Conservation (phyloP, 805 yeast genomes). For the Metschnikowia kunwiensis region DNA sequence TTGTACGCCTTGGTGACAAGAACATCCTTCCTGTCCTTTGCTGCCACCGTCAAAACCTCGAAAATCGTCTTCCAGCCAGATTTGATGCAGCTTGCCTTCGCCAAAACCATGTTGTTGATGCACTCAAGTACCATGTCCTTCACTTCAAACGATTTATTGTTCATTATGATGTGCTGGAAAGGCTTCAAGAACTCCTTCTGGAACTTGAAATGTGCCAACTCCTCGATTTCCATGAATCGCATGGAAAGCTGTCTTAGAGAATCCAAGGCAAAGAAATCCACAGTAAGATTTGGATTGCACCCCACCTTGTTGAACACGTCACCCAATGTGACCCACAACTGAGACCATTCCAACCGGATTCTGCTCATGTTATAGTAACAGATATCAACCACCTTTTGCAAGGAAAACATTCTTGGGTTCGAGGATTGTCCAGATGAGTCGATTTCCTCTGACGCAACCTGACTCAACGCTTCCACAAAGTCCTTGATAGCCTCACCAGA, state of each 20-base stretch:
- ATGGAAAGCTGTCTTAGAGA: slow-evolving; percentile 89
- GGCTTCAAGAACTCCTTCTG: slow-evolving; percentile 93
- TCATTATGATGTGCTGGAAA: slow-evolving; percentile 71
- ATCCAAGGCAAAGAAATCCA: slow-evolving; percentile 88
- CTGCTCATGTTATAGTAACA: slow-evolving; percentile 97
- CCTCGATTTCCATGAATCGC: slow-evolving; percentile 91
- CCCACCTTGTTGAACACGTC: slow-evolving; percentile 83
- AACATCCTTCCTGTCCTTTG: slow-evolving; percentile 53
- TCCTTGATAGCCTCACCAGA: slow-evolving; percentile 81
- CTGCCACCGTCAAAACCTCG: slow-evolving; percentile 72
- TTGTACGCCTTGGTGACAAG: slow-evolving; percentile 64
- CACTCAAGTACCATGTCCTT: slow-evolving; percentile 90
- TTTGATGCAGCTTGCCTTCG: slow-evolving; percentile 68
- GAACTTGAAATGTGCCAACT: slow-evolving; percentile 90
- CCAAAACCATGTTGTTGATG: slow-evolving; percentile 76
- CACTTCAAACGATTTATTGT: slow-evolving; percentile 66
- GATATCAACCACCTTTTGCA: slow-evolving; percentile 94
- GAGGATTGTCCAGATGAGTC: slow-evolving; percentile 78
- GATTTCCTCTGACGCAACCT: slow-evolving; percentile 86
- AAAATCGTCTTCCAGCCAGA: slow-evolving; percentile 96
- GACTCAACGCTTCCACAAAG: slow-evolving; percentile 83
- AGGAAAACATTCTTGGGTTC: slow-evolving; percentile 86
- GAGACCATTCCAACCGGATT: slow-evolving; percentile 94
- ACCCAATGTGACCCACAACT: slow-evolving; percentile 92
- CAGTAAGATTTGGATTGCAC: slow-evolving; percentile 68